phyloP scores from a whole-genome alignment of 2,329 filamentous ascomycete genomes.

The Ceratocystis variospora region DNA sequence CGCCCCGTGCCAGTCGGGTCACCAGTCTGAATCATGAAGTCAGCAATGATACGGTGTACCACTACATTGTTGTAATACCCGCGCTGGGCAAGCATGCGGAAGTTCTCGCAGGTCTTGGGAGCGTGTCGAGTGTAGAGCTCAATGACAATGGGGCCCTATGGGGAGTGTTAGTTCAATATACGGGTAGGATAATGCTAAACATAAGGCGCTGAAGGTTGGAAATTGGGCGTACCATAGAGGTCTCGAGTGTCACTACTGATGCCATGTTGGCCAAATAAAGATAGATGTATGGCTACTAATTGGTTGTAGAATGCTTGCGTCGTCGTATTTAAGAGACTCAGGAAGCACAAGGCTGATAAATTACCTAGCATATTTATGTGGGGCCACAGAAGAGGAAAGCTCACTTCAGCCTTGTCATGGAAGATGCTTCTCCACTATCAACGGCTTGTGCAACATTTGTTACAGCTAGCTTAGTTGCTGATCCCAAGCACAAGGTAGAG shows the following conservation, averaged over 20 bases:
- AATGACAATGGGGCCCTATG: conserved; percentile 64
- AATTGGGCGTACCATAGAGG: conserved; percentile 55
- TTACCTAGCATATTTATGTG: neutral
- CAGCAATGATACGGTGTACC: conserved; percentile 88
- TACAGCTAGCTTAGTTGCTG: no score
- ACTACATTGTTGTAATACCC: conserved; percentile 79
- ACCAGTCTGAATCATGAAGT: conserved; percentile 93
- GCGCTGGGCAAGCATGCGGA: conserved; percentile 60
- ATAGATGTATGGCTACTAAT: neutral
- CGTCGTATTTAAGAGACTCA: neutral
- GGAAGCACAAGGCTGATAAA: neutral
- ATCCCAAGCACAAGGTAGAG: no score
- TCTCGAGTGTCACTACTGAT: conserved; percentile 68
- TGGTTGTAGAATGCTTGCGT: neutral
- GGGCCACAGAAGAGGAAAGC: neutral
- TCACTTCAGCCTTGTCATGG: neutral
- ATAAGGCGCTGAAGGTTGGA: neutral
- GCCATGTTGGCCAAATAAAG: conserved; percentile 41
- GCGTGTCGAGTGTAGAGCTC: conserved; percentile 87
- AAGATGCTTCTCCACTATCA: neutral
- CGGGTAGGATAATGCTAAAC: no score
- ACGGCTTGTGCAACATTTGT: neutral
- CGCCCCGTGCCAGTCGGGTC: conserved; percentile 90
- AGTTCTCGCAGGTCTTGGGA: conserved; percentile 81
- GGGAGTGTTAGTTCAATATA: neutral